Evolutionary conservation across 2,329 filamentous ascomycete genomes (phyloP).

Genomic region (Xylaria arbuscula): DNA sequence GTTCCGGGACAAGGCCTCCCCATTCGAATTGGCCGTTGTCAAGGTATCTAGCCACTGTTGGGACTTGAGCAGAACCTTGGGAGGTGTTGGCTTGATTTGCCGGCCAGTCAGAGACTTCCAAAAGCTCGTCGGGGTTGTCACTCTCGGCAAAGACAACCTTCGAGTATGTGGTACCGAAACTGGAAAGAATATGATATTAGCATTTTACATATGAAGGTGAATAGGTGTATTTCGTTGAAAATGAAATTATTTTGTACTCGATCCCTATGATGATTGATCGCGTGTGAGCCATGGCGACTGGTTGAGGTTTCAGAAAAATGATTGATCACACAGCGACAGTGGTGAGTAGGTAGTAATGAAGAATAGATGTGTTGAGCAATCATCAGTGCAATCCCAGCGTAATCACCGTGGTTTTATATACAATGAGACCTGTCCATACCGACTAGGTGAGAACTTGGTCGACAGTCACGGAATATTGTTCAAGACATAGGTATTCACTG

Average conservation of each 20-base stretch:
- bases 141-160: constrained; percentile 65
- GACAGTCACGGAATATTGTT: neutral
- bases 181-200: neutral
- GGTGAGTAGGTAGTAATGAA: neutral
- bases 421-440: neutral
- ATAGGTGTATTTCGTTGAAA: neutral
- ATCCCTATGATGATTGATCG: constrained; percentile 14
- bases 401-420: constrained; percentile 1
- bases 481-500: neutral
- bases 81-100: constrained; percentile 43
- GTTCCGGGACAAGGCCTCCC: constrained; percentile 61
- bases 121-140: constrained; percentile 54
- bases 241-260: constrained; percentile 11
- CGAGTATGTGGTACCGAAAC: constrained; percentile 67
- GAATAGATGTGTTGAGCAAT: neutral
- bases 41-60: constrained; percentile 60
- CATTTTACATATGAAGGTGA: neutral
- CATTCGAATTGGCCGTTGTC: constrained; percentile 56
- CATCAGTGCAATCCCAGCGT: neutral
- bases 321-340: neutral
- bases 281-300: neutral
- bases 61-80: constrained; percentile 58
- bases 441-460: neutral
- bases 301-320: neutral
- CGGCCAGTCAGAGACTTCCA: constrained; percentile 60